Evolutionary conservation across 106 monocot species (phyloP).

Genomic region (Allium cepa): DNA sequence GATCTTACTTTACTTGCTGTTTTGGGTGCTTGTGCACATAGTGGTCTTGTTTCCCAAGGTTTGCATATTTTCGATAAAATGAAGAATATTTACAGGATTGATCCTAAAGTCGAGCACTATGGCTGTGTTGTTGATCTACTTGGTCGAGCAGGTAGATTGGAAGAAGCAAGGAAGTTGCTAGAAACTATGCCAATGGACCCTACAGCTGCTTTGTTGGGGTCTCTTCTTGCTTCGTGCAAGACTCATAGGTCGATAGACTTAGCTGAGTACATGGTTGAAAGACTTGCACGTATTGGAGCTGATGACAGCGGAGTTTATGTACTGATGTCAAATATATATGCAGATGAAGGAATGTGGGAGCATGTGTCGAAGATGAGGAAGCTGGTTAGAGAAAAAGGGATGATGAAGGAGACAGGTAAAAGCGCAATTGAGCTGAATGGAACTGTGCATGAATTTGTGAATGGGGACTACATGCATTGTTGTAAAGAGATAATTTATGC

Average conservation of each 20-base stretch:
- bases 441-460: conserved; percentile 39
- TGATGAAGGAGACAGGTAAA: conserved; percentile 39
- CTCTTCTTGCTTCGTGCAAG: conserved; percentile 37
- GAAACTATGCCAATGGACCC: conserved; percentile 28
- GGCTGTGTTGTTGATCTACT: conserved; percentile 50
- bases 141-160: conserved; percentile 32
- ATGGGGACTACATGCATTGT: conserved; percentile 19
- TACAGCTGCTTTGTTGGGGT: conserved; percentile 32
- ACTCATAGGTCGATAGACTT: conserved; percentile 29
- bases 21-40: conserved; percentile 33
- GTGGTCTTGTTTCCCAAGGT: conserved; percentile 28
- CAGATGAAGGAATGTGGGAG: conserved; percentile 35
- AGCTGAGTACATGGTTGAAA: conserved; percentile 25
- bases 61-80: conserved; percentile 29
- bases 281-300: conserved; percentile 21
- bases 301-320: conserved; percentile 45
- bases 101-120: conserved; percentile 41
- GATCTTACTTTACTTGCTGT: conserved; percentile 37
- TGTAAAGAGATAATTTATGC: conserved; percentile 11
- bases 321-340: conserved; percentile 45
- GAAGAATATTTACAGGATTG: conserved; percentile 15
- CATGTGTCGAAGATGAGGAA: conserved; percentile 34
- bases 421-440: conserved; percentile 44
- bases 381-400: conserved; percentile 23
- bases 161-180: conserved; percentile 21